Percentiles rank a stretch among this genome's conserved stretches.
Conservation (phyloP, 1,284 basidiomycete species). For the Apiotrichum veenhuisii region DNA sequence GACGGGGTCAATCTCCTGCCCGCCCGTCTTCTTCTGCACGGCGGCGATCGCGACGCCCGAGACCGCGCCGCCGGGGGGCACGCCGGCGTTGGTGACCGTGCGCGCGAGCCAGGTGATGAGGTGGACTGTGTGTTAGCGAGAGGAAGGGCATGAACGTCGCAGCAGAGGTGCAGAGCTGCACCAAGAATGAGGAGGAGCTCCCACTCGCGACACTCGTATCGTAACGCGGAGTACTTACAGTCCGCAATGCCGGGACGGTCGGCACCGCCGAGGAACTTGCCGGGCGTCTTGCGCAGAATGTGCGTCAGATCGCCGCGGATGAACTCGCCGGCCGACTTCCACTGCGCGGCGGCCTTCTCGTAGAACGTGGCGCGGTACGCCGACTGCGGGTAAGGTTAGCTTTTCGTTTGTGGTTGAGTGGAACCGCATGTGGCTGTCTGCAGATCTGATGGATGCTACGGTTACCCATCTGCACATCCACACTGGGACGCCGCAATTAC, state of each 20-base stretch:
- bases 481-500: too few species aligned
- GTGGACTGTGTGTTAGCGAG: slow-evolving; percentile 32
- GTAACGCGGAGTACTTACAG: slow-evolving; percentile 27
- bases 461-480: too few species aligned
- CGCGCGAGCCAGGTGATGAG: slow-evolving; percentile 47
- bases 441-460: too few species aligned
- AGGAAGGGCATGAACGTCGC: not conserved
- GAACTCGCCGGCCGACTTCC: slow-evolving; percentile 38
- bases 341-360: slow-evolving; percentile 31
- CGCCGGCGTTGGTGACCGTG: slow-evolving; percentile 38
- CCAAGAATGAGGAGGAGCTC: not conserved
- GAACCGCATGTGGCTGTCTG: too few species aligned
- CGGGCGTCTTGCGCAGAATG: slow-evolving; percentile 32
- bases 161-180: too few species aligned
- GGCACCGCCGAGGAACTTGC: slow-evolving; percentile 30
- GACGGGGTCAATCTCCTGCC: slow-evolving; percentile 36
- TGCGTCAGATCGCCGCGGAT: slow-evolving; percentile 40
- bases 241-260: slow-evolving; percentile 40
- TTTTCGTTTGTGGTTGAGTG: not conserved
- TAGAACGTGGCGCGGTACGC: slow-evolving; percentile 31
- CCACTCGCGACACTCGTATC: not conserved
- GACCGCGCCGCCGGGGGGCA: slow-evolving; percentile 25
- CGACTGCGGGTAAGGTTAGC: slow-evolving; percentile 12
- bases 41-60: slow-evolving; percentile 29
- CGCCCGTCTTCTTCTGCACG: slow-evolving; percentile 35